Percentiles rank a stretch among this genome's conserved stretches.
phyloP scores from a whole-genome alignment of 1,284 basidiomycete species.

The Lignosus rhinocerotis region DNA sequence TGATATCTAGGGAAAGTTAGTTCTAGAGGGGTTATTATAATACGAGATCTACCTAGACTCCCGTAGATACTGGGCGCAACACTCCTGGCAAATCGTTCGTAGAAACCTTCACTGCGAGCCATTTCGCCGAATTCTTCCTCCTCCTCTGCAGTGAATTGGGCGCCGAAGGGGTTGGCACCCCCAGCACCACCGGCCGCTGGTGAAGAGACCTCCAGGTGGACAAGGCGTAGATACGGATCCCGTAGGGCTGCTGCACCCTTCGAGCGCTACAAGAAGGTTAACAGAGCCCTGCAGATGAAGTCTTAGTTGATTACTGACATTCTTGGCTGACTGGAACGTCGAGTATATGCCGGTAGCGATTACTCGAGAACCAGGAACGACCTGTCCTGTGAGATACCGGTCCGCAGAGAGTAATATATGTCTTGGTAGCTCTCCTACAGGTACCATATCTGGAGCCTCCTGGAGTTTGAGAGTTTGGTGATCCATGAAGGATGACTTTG shows the following conservation, averaged over 20 bases:
- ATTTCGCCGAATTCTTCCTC: conserved; percentile 95
- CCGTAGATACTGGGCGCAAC: conserved; percentile 98
- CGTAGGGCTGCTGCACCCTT: conserved; percentile 83
- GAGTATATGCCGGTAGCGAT: conserved; percentile 97
- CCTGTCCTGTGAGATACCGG: conserved; percentile 85
- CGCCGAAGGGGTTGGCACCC: conserved; percentile 75
- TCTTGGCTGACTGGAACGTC: conserved; percentile 87
- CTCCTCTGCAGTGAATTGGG: conserved; percentile 92
- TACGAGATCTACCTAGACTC: conserved; percentile 67
- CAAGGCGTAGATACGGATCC: conserved; percentile 91
- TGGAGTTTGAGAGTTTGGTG: conserved; percentile 97
- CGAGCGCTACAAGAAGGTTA: conserved; percentile 54
- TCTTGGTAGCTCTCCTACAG: conserved; percentile 95
- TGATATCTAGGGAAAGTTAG: conserved; percentile 75
- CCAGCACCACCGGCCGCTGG: conserved; percentile 69
- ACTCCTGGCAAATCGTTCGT: conserved; percentile 91
- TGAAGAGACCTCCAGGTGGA: conserved; percentile 88
- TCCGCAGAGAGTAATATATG: conserved; percentile 96
- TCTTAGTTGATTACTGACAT: conserved; percentile 46
- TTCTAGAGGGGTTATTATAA: neutral
- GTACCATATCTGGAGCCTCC: conserved; percentile 99
- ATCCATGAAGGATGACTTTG: conserved; percentile 93
- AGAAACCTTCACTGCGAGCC: conserved; percentile 87
- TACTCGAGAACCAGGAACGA: conserved; percentile 93
- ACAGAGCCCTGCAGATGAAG: neutral